Evolutionary conservation across 192 early-diverging fungal species (phyloP), one percentile per base, ranked within the genome.

Genomic region (Backusella tarrabulga): DNA sequence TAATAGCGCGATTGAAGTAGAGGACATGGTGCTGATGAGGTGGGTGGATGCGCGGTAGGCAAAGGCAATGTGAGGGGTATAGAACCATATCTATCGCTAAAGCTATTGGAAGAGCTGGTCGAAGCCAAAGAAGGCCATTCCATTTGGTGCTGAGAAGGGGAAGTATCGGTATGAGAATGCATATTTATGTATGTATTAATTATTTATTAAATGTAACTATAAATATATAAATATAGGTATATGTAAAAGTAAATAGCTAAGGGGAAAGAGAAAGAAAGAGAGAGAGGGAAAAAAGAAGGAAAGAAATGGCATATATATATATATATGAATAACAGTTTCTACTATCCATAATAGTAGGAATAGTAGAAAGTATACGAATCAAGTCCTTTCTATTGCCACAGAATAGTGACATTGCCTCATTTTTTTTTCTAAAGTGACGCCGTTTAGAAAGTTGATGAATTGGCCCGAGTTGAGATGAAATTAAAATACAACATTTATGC

Each of bases 381-480:
- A 44, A 44, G 15, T 6, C 9, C 21, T 21, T 26, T 19, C 2
- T 26, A 60, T 60, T 60, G 21, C 56, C 56, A 63, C 56, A 63
- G 23, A 26, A 23, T 19, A 60, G 11, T 60, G 12, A 14, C 11
- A 29, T 63, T 7, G 11, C 12, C 23, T 29, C 26, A 29, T 63
- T 63, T 1, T 63, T 60, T 60, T 63, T 63, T 63, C 56, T 60
- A 63, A 63, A 63, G n/a, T 63, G 56, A 63, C 56, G 56, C 26
- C 46, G 56, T 26, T 32, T 4, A 29, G 26, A 29, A 23, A 50
- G 19, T n/a, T 63, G 56, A 11, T 12, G 23, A 63, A 63, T 17
- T 63, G 9, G 26, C 23, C 56, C 56, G 23, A 63, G 12, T 63
- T 29, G 8, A 26, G 54, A 56, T 26, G 21, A 63, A 29, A 63